Conservation (phyloP, 257 asterid species). For the Apocynum venetum region DNA sequence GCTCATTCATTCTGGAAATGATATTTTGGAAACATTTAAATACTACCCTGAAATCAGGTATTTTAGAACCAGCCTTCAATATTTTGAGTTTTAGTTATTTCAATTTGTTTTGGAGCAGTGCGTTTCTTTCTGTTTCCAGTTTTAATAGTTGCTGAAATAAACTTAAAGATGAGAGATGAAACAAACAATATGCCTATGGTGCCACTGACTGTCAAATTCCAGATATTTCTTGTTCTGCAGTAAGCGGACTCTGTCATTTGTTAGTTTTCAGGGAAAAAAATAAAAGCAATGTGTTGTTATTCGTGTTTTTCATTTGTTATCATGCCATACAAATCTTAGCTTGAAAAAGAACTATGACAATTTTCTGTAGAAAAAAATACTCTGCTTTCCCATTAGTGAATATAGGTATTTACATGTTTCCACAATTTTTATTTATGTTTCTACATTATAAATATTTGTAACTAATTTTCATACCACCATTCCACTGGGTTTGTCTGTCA, state of each 20-base stretch:
- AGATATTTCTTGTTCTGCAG: neutral
- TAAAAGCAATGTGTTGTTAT: neutral
- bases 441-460: neutral
- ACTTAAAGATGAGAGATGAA: neutral
- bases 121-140: neutral
- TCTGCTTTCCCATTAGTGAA: neutral
- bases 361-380: neutral
- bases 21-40: conserved; percentile 78
- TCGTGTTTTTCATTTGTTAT: neutral
- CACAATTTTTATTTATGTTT: no score
- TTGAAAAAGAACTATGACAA: neutral
- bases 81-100: neutral
- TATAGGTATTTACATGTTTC: neutral
- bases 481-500: neutral
- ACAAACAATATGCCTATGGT: neutral
- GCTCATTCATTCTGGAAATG: conserved; percentile 80
- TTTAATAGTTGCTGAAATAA: neutral
- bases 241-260: neutral
- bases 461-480: neutral
- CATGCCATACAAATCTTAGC: neutral
- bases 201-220: neutral
- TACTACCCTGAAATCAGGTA: conserved; percentile 86
- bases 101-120: neutral
- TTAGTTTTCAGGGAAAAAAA: neutral
- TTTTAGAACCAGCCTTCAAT: neutral